Conservation (phyloP, 163 green algal species). For the Scenedesmus sp. region DNA sequence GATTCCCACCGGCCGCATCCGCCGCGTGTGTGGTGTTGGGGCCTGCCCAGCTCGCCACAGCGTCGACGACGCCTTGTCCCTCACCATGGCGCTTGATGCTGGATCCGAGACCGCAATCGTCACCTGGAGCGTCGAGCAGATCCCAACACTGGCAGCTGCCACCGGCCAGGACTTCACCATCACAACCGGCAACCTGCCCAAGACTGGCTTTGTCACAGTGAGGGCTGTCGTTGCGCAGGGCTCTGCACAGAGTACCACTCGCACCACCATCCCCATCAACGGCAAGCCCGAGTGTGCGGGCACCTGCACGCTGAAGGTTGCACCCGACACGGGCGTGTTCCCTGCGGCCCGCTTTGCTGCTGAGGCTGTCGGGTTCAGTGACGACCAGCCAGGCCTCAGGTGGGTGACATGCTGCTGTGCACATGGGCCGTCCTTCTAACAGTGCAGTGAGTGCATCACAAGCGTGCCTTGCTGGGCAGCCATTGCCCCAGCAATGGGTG, state of each 20-base stretch:
- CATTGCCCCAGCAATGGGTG: too few species aligned
- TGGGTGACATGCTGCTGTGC: neutral
- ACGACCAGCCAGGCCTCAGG: conserved; percentile 24
- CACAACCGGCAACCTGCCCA: neutral
- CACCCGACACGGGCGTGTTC: conserved; percentile 5
- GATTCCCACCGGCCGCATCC: conserved; percentile 24
- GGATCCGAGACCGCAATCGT: neutral
- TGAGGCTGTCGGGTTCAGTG: conserved; percentile 21
- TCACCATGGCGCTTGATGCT: conserved; percentile 24
- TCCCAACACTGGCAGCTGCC: neutral
- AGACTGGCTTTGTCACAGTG: neutral
- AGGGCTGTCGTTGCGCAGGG: neutral
- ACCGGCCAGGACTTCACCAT: conserved; percentile 3
- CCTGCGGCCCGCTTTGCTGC: neutral
- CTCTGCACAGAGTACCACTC: neutral
- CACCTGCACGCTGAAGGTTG: neutral
- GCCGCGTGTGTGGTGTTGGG: conserved; percentile 1
- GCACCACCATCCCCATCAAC: conserved; percentile 28
- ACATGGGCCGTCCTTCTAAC: too few species aligned
- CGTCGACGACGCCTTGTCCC: neutral
- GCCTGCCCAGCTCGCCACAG: conserved; percentile 29
- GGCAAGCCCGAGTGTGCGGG: conserved; percentile 10
- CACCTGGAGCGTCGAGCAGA: conserved; percentile 7
- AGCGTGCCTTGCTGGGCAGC: too few species aligned
- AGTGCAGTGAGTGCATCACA: too few species aligned